These are phyloP conservation scores for Passalora sequoiae DNA, from an alignment of 2,329 filamentous ascomycete species.

Conservation along the genomic window DNA sequence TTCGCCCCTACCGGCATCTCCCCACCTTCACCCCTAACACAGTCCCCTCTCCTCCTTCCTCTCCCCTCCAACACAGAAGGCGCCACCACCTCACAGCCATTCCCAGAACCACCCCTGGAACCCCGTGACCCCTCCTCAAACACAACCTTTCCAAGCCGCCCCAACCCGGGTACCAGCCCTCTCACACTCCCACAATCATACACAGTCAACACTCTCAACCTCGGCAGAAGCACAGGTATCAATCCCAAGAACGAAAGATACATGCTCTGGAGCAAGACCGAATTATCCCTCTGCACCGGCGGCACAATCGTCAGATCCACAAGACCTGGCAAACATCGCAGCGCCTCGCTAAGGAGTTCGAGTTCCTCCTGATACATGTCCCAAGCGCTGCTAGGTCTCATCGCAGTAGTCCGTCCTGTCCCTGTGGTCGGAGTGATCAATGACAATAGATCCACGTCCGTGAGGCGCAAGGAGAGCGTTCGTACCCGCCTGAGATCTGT, in stretches of 20 bases:
- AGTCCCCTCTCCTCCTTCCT: not conserved
- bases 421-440: conserved; percentile 15
- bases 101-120: no score
- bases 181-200: conserved; percentile 15
- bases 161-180: conserved; percentile 17
- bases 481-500: conserved; percentile 23
- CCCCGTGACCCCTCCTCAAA: no score
- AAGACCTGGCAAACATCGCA: conserved; percentile 21
- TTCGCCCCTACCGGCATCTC: not conserved
- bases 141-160: conserved; percentile 11
- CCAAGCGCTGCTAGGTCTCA: no score
- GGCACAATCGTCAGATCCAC: conserved; percentile 20
- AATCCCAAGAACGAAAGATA: conserved; percentile 24
- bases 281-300: conserved; percentile 19
- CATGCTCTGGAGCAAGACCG: conserved; percentile 23
- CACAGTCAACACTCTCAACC: conserved; percentile 15
- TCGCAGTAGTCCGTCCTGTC: conserved; percentile 9
- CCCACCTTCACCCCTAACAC: conserved; percentile 1
- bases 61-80: no score
- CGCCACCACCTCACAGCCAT: no score
- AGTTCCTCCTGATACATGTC: conserved; percentile 27
- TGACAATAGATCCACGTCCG: conserved; percentile 27
- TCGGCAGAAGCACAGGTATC: conserved; percentile 19
- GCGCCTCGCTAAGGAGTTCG: conserved; percentile 18
- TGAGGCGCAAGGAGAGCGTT: conserved; percentile 20